phyloP scores from a whole-genome alignment of 1,284 basidiomycete species.

The Ceratobasidium sp. region DNA sequence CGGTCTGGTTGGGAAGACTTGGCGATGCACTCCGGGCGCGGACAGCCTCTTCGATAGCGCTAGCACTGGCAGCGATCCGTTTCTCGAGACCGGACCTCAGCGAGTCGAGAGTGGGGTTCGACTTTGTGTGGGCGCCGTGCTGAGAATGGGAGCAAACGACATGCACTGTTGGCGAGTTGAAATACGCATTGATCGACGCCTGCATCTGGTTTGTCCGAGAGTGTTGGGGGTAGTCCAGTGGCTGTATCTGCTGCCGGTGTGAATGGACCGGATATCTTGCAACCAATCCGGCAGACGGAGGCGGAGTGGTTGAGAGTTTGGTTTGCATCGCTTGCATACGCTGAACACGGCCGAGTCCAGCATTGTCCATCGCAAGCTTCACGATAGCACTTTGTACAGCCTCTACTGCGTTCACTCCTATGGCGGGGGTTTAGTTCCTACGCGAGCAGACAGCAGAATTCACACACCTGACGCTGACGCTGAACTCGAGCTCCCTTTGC shows the following conservation, averaged over 20 bases:
- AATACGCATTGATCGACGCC: constrained; percentile 15
- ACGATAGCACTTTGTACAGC: constrained; percentile 35
- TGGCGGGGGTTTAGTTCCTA: background rate
- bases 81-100: constrained; percentile 38
- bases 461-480: constrained; percentile 25
- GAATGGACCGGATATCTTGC: background rate
- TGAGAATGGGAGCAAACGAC: background rate
- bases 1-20: background rate
- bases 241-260: background rate
- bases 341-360: background rate
- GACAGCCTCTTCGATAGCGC: constrained; percentile 35
- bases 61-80: constrained; percentile 25
- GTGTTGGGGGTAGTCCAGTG: background rate
- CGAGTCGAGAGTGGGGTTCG: constrained; percentile 35
- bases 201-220: constrained; percentile 7
- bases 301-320: background rate
- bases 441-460: background rate
- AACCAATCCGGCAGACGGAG: background rate
- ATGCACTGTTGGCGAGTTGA: background rate
- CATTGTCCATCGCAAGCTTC: constrained; percentile 37
- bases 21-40: constrained; percentile 32
- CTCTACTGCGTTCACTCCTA: constrained; percentile 33
- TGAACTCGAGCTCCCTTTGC: background rate
- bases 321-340: background rate
- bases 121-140: background rate